Evolutionary conservation across 371 early-diverging fungal genomes (phyloP).

Genomic region (Umbelopsis sp.): DNA sequence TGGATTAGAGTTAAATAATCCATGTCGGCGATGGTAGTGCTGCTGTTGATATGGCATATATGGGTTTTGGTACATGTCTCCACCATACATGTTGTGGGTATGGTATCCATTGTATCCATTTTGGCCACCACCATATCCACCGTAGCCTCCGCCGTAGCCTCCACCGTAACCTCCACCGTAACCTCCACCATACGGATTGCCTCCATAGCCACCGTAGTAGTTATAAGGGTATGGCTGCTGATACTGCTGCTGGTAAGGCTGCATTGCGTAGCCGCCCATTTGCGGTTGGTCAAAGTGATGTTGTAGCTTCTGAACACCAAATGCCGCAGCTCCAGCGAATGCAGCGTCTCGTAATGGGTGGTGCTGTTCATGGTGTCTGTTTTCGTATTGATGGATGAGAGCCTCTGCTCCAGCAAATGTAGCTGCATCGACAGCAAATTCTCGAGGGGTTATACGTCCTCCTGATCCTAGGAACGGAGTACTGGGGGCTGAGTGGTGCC

Average conservation of each 20-base stretch:
- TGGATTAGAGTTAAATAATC: neutral
- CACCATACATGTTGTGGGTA: slow-evolving; percentile 14
- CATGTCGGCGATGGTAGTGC: slow-evolving; percentile 12
- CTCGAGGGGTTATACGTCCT: neutral
- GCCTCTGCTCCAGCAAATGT: slow-evolving; percentile 23
- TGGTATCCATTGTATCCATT: slow-evolving; percentile 14
- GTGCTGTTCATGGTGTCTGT: slow-evolving; percentile 10
- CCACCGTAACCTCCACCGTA: neutral
- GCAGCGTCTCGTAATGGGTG: slow-evolving; percentile 18
- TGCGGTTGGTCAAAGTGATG: slow-evolving; percentile 8
- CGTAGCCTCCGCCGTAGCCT: neutral
- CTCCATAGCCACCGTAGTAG: neutral
- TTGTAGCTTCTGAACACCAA: slow-evolving; percentile 20
- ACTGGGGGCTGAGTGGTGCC: slow-evolving; percentile 6
- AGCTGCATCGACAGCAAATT: slow-evolving; percentile 16
- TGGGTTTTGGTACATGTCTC: slow-evolving; percentile 13
- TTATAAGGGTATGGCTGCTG: neutral
- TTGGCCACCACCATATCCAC: neutral
- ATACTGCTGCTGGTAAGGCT: neutral
- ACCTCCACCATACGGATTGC: neutral
- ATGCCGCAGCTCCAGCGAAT: slow-evolving; percentile 20
- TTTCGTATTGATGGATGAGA: slow-evolving; percentile 21
- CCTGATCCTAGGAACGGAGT: slow-evolving; percentile 4
- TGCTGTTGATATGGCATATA: slow-evolving; percentile 10
- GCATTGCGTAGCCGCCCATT: neutral